Conservation (phyloP, 768 basidiomycete genomes). For the Leccinum variicolor region DNA sequence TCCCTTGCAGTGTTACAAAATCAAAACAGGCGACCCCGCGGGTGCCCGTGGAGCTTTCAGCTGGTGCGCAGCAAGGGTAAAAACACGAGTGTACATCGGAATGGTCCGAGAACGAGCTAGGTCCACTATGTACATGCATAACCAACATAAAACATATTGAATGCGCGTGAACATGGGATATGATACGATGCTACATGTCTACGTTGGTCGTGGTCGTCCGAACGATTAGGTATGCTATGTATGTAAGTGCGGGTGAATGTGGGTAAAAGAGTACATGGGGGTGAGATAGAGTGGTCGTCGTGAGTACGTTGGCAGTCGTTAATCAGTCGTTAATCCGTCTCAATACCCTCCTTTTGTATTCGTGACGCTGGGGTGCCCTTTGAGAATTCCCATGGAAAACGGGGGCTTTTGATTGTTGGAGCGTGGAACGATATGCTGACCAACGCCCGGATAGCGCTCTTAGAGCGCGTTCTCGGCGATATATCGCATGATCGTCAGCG, state of each 20-base stretch:
- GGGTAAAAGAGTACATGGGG: neutral
- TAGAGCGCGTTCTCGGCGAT: slow-evolving; percentile 50
- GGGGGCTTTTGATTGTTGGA: neutral
- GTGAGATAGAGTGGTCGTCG: neutral
- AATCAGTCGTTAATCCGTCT: neutral
- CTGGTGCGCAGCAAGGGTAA: neutral
- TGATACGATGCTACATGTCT: neutral
- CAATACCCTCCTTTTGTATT: neutral
- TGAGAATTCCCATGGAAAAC: too few species aligned
- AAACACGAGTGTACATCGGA: neutral
- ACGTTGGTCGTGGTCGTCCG: neutral
- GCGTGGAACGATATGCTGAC: neutral
- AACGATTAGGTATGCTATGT: neutral
- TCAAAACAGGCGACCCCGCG: neutral
- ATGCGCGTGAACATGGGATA: neutral
- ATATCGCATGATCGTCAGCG: slow-evolving; percentile 62
- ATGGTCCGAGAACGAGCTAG: neutral
- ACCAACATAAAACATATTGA: neutral
- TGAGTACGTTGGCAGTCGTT: neutral
- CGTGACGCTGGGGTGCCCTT: neutral
- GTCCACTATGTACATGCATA: neutral
- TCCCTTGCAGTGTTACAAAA: neutral
- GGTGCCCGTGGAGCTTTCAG: neutral
- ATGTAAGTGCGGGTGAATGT: neutral
- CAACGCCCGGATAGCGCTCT: neutral